Evolutionary conservation across 176 grass and related monocot genomes (phyloP).

Genomic region (Poa pratensis): DNA sequence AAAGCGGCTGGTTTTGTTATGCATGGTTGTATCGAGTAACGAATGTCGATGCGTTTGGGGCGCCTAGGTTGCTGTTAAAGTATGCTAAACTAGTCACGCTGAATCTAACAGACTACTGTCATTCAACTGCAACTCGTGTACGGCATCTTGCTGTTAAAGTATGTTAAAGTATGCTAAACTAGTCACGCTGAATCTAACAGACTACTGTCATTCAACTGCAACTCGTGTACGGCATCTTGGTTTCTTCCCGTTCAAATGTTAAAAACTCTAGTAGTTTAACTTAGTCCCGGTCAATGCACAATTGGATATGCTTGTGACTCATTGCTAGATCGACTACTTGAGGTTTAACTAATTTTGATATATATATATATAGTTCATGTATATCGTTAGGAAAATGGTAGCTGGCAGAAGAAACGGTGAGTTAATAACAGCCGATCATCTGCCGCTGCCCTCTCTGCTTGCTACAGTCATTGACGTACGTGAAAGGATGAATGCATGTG

Average conservation of each 20-base stretch:
- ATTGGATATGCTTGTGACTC: background rate
- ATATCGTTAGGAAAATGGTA: too few species aligned
- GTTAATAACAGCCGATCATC: background rate
- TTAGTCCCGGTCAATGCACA: background rate
- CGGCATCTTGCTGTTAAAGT: too few species aligned
- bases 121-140: conserved; percentile 12
- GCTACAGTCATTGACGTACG: background rate
- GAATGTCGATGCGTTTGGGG: background rate
- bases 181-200: background rate
- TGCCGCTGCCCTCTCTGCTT: background rate
- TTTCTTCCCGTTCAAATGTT: background rate
- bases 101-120: background rate
- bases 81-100: background rate
- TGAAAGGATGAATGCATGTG: background rate
- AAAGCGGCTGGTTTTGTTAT: background rate
- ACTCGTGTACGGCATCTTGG: background rate
- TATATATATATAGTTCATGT: too few species aligned
- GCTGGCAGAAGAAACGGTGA: background rate
- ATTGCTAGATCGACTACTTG: background rate
- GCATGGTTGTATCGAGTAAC: background rate
- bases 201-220: conserved; percentile 14
- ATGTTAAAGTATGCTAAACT: background rate
- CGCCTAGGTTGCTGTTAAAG: background rate
- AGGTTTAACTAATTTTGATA: too few species aligned
- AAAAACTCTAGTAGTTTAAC: background rate